Evolutionary conservation across 805 yeast species (phyloP), one percentile per base, ranked within the genome.

Genomic region (Ogataea ganodermae): DNA sequence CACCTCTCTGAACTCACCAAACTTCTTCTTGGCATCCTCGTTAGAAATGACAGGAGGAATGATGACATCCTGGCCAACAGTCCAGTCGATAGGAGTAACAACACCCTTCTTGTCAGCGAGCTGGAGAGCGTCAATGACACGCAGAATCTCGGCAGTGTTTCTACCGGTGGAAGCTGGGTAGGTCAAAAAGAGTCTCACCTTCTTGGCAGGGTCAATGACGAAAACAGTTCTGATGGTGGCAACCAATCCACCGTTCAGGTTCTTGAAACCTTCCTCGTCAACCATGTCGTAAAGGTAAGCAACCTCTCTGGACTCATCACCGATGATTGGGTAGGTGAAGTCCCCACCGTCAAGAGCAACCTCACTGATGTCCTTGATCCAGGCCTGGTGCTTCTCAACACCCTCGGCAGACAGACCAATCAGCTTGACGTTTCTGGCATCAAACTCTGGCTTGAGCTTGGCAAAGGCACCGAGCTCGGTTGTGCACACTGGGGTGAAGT

Each of bases 131-230:
- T 89, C 96, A 55, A 90, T 73, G 48, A 86, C 96, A 74, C 97
- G 86, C 69, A 91, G 76, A 30, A 90, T 92, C 76, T 90, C 97
- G 49, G 87, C 80, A 52, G 96, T 80, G 83, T 91, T 90, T 79
- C 97, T 86, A 67, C 97, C 97, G 52, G 88, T 83, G 38, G 96
- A 85, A 50, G 97, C 94, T 49, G 97, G 97, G 77, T 90, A 90
- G 18, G 92, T 80, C 75, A 91, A 70, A 57, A 85, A 83, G 65
- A 89, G 77, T 74, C 97, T 84, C 65, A 91, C 83, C 72, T 86
- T 90, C 80, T 90, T 91, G 59, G 74, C 66, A 57, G 97, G 97
- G 71, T 90, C 97, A 67, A 90, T 89, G 68, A 90, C 73, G 74
- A 85, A 91, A 49, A 90, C 96, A 13, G 95, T 86, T 77, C 97